Conservation (phyloP, 768 basidiomycete species). For the Auricularia auricula-judae region DNA sequence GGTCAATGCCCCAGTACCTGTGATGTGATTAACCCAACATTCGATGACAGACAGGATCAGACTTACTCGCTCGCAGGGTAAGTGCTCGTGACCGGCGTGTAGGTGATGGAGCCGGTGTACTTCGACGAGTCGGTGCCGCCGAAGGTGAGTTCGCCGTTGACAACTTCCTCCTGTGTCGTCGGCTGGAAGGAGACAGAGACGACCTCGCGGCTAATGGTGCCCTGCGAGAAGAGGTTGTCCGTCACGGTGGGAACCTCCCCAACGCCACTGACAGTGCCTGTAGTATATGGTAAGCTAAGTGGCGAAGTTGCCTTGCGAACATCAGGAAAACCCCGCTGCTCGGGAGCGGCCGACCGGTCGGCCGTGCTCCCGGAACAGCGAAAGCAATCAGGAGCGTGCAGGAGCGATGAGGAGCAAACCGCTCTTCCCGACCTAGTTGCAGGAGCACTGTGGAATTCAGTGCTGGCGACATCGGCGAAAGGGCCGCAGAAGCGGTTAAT, state of each 20-base stretch:
- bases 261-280: constrained; percentile 16
- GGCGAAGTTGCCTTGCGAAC: neutral
- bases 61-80: constrained; percentile 34
- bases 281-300: neutral
- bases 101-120: constrained; percentile 26
- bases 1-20: constrained; percentile 36
- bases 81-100: constrained; percentile 31
- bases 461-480: no score
- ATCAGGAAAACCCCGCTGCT: no score
- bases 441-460: no score
- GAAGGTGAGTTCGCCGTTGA: constrained; percentile 47
- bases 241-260: constrained; percentile 41
- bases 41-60: neutral
- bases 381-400: no score
- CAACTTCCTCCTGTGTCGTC: constrained; percentile 21
- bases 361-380: no score
- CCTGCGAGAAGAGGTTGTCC: constrained; percentile 42
- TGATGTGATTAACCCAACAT: neutral
- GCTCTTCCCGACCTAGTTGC: no score
- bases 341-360: no score
- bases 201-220: constrained; percentile 31
- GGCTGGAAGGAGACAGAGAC: constrained; percentile 46
- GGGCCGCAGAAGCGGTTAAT: no score
- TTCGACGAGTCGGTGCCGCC: constrained; percentile 39
- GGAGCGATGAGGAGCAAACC: no score